Conservation (phyloP, 306 rosid genomes). For the Prunus dulcis region DNA sequence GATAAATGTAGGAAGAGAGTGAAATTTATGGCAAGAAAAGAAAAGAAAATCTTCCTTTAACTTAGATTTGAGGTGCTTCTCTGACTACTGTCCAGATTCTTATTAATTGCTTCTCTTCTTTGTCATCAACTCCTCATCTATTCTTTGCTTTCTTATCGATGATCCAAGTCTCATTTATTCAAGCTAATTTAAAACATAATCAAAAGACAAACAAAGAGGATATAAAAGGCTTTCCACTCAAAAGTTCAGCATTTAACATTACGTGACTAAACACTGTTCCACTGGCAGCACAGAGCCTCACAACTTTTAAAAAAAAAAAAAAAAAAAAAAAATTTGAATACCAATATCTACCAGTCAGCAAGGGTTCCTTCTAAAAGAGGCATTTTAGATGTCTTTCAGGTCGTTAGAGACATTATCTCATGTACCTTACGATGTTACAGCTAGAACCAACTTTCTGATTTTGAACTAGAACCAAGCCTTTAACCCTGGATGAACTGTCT, state of each 20-base stretch:
- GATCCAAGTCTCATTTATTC: no score
- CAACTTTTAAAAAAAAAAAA: no score
- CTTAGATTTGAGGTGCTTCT: not conserved
- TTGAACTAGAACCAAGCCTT: not conserved
- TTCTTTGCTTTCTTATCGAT: no score
- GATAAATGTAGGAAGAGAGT: no score
- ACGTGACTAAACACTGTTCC: not conserved
- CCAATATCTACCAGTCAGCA: not conserved
- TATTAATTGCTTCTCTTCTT: no score
- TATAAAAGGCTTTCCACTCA: no score
- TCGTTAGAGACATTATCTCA: not conserved
- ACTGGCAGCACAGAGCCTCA: not conserved
- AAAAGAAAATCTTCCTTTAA: no score
- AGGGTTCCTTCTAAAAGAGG: not conserved
- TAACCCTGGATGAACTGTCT: not conserved
- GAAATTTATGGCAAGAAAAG: no score
- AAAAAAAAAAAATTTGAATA: not conserved
- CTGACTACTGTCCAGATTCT: not conserved
- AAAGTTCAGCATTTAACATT: not conserved
- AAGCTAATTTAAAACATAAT: no score
- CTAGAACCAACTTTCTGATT: not conserved
- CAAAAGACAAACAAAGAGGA: no score
- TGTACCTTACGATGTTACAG: not conserved
- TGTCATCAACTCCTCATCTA: no score
- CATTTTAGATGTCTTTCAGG: not conserved